Evolutionary conservation across 805 yeast genomes (phyloP).

Genomic region (Ogataea minuta): DNA sequence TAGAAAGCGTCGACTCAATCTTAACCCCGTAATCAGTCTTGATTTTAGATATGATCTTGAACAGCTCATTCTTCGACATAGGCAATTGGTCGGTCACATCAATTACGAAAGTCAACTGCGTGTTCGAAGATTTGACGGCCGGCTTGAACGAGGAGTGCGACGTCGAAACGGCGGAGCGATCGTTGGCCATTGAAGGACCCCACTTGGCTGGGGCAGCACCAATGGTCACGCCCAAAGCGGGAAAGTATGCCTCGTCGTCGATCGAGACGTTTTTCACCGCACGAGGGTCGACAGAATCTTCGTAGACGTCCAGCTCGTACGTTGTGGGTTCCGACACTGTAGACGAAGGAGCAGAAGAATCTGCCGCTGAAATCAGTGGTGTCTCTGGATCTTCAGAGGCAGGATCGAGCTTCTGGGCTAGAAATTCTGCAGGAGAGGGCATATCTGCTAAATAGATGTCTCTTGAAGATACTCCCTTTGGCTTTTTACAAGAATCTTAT

Average conservation of each 20-base stretch:
- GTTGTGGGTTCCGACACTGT: slow-evolving; percentile 19
- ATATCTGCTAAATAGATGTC: slow-evolving; percentile 16
- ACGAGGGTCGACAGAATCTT: slow-evolving; percentile 11
- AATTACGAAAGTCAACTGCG: slow-evolving; percentile 79
- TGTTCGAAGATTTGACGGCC: slow-evolving; percentile 53
- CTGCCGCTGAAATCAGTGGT: slow-evolving; percentile 16
- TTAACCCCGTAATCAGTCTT: slow-evolving; percentile 60
- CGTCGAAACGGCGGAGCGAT: slow-evolving; percentile 8
- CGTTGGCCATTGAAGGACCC: slow-evolving; percentile 39
- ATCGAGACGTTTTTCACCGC: slow-evolving; percentile 37
- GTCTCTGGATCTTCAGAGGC: slow-evolving; percentile 18
- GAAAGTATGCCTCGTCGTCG: slow-evolving; percentile 54
- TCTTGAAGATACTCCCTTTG: slow-evolving; percentile 2
- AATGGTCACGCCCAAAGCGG: slow-evolving; percentile 57
- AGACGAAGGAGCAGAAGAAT: slow-evolving; percentile 20
- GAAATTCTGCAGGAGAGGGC: slow-evolving; percentile 41
- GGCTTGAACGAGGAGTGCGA: slow-evolving; percentile 28
- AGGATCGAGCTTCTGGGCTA: slow-evolving; percentile 37
- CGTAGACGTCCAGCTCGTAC: slow-evolving; percentile 14
- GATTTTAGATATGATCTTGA: slow-evolving; percentile 61
- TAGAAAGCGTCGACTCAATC: slow-evolving; percentile 80
- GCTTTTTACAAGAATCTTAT: slow-evolving; percentile 2
- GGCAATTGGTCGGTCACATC: slow-evolving; percentile 66
- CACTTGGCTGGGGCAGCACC: slow-evolving; percentile 36
- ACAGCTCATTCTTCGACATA: slow-evolving; percentile 62